These are phyloP conservation scores for Globisporangium uncinulatum DNA, from an alignment of 352 stramenopile species.

Conservation along the genomic window DNA sequence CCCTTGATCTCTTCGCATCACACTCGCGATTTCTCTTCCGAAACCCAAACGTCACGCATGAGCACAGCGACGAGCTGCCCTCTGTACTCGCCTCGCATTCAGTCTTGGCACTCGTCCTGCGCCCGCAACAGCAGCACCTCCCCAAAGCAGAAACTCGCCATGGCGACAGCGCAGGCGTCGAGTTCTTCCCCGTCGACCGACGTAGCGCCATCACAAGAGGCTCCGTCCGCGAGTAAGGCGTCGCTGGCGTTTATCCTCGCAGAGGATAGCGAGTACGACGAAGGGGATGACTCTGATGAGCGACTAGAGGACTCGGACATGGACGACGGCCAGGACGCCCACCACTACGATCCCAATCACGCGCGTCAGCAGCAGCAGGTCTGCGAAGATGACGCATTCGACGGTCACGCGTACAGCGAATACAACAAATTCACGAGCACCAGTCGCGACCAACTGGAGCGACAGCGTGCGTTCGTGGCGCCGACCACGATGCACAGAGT, in stretches of 20 bases:
- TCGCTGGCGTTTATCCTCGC: slow-evolving; percentile 1
- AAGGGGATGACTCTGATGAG: not conserved
- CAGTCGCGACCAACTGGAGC: not conserved
- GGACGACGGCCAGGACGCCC: not conserved
- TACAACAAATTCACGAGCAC: not conserved
- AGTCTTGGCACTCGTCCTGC: not conserved
- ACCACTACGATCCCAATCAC: too few species aligned
- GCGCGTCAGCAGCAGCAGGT: not conserved
- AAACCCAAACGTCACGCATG: not conserved
- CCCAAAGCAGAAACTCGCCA: not conserved
- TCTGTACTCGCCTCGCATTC: not conserved
- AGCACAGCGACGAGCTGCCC: not conserved
- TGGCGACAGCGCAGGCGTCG: not conserved
- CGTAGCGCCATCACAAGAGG: not conserved
- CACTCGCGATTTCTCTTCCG: too few species aligned
- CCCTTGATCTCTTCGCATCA: too few species aligned
- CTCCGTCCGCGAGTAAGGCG: not conserved
- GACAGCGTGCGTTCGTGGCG: not conserved
- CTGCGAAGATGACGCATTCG: not conserved
- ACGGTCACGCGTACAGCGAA: not conserved
- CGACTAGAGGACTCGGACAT: not conserved
- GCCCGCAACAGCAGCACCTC: not conserved
- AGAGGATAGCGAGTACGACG: not conserved
- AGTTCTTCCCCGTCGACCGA: not conserved
- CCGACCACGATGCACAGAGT: not conserved